Evolutionary conservation across 2,329 filamentous ascomycete genomes (phyloP).

Genomic region (Beauveria medogensis): DNA sequence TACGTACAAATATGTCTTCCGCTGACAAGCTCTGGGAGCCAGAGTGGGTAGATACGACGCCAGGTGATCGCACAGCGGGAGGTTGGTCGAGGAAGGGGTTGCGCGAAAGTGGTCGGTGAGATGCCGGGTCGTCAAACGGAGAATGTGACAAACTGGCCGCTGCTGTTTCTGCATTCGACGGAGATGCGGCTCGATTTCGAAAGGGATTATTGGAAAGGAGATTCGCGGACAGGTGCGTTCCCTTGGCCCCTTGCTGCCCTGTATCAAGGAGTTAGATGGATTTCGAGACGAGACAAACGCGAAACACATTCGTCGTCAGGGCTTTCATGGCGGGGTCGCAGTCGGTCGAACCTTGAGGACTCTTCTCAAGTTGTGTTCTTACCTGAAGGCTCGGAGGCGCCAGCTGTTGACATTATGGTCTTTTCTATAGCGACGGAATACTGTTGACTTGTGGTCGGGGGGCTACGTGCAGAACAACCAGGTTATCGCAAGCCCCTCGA

Average conservation of each 20-base stretch:
- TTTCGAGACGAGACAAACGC: not conserved
- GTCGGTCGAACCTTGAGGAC: not conserved
- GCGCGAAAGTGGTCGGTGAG: slow-evolving; percentile 55
- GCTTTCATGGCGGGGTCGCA: slow-evolving; percentile 1
- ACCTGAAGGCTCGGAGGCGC: slow-evolving; percentile 4
- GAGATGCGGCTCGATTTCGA: slow-evolving; percentile 63
- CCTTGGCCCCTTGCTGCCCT: slow-evolving; percentile 7
- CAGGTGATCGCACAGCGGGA: slow-evolving; percentile 32
- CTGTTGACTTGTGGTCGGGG: not conserved
- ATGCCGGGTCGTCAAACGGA: slow-evolving; percentile 49
- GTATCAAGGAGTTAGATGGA: slow-evolving; percentile 1
- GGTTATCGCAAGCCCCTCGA: not conserved
- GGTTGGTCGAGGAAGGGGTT: slow-evolving; percentile 67
- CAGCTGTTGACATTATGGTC: not conserved
- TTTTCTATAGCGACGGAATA: not conserved
- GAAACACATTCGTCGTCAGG: slow-evolving; percentile 1
- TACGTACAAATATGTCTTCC: slow-evolving; percentile 71
- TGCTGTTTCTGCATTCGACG: slow-evolving; percentile 24
- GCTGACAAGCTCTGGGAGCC: slow-evolving; percentile 43
- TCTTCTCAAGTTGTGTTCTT: not conserved
- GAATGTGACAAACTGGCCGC: slow-evolving; percentile 37
- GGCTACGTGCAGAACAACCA: not conserved
- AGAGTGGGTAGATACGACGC: slow-evolving; percentile 42
- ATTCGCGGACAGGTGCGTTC: slow-evolving; percentile 29
- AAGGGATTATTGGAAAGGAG: slow-evolving; percentile 78